Evolutionary conservation across 805 yeast species (phyloP).

Genomic region (Lipomyces lipofer): DNA sequence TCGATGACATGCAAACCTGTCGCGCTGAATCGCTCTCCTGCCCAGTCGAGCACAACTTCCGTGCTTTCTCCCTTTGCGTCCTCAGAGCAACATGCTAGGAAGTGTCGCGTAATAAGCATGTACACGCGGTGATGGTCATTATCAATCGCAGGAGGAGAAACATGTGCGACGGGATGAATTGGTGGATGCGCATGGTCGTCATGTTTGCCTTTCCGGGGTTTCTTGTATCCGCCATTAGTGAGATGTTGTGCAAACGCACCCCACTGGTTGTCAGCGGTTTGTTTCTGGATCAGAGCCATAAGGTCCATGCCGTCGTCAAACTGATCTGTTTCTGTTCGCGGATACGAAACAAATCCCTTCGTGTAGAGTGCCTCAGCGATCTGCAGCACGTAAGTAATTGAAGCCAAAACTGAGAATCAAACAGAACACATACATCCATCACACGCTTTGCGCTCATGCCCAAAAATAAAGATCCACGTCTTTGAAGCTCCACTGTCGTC

Average conservation of each 20-base stretch:
- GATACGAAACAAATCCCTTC: constrained; percentile 85
- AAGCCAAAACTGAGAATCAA: not conserved
- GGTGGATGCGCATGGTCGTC: constrained; percentile 99
- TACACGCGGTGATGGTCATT: constrained; percentile 69
- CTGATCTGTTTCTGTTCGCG: constrained; percentile 94
- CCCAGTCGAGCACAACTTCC: constrained; percentile 70
- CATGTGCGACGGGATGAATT: constrained; percentile 72
- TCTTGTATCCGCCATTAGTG: constrained; percentile 47
- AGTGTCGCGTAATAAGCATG: constrained; percentile 81
- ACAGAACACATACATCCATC: constrained; percentile 45
- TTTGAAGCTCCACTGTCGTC: constrained; percentile 92
- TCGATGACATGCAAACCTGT: constrained; percentile 75
- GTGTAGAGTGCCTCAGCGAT: constrained; percentile 83
- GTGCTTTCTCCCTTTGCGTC: constrained; percentile 82
- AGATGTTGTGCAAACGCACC: constrained; percentile 61
- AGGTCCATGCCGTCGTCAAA: constrained; percentile 81
- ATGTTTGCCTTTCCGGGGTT: constrained; percentile 77
- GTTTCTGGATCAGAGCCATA: constrained; percentile 58
- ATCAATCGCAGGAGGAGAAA: constrained; percentile 33
- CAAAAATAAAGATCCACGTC: constrained; percentile 73
- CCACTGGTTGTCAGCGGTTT: constrained; percentile 60
- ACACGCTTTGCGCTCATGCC: constrained; percentile 79
- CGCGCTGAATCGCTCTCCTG: constrained; percentile 66
- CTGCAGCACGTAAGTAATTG: constrained; percentile 7
- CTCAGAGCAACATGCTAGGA: constrained; percentile 85